A percentile compares a stretch with the other conserved stretches of the same genome.
These are phyloP conservation scores for Rhizopogon salebrosus DNA, from an alignment of 768 basidiomycete genomes.

Conservation along the genomic window DNA sequence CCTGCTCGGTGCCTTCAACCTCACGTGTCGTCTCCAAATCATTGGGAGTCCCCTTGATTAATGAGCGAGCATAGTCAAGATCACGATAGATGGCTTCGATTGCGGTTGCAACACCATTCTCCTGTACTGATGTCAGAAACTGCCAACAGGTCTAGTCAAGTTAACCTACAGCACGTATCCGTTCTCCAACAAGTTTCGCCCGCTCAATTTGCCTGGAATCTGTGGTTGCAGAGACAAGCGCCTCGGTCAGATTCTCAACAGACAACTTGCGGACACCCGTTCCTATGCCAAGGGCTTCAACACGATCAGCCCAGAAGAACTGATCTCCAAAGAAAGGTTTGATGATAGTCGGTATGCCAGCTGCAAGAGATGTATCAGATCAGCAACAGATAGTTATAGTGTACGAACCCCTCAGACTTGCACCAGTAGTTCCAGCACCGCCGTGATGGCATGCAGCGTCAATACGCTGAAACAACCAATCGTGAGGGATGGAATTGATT, in stretches of 20 bases:
- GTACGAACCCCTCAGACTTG: slow-evolving; percentile 77
- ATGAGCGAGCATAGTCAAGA: slow-evolving; percentile 85
- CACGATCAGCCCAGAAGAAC: slow-evolving; percentile 96
- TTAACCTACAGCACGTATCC: slow-evolving; percentile 68
- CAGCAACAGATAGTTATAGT: background rate
- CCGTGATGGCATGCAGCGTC: slow-evolving; percentile 99
- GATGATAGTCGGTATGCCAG: slow-evolving; percentile 93
- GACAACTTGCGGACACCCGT: slow-evolving; percentile 84
- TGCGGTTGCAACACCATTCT: slow-evolving; percentile 91
- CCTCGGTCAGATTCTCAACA: slow-evolving; percentile 70
- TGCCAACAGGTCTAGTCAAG: background rate
- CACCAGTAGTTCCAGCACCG: slow-evolving; percentile 94
- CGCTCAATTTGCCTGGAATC: slow-evolving; percentile 86
- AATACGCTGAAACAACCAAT: slow-evolving; percentile 92
- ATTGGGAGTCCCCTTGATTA: slow-evolving; percentile 58
- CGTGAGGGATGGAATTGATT: slow-evolving; percentile 85
- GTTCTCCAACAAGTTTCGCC: slow-evolving; percentile 79
- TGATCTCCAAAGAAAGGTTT: slow-evolving; percentile 98
- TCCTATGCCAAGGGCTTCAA: slow-evolving; percentile 94
- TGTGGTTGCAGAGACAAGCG: slow-evolving; percentile 76
- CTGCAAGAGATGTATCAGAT: slow-evolving; percentile 30
- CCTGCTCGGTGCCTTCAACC: slow-evolving; percentile 26
- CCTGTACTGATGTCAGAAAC: slow-evolving; percentile 40
- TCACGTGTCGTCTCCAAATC: slow-evolving; percentile 11
- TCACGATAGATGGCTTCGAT: slow-evolving; percentile 96